phyloP scores from a whole-genome alignment of 1,139 yeast genomes.

The Sugiyamaella grinbergsii region DNA sequence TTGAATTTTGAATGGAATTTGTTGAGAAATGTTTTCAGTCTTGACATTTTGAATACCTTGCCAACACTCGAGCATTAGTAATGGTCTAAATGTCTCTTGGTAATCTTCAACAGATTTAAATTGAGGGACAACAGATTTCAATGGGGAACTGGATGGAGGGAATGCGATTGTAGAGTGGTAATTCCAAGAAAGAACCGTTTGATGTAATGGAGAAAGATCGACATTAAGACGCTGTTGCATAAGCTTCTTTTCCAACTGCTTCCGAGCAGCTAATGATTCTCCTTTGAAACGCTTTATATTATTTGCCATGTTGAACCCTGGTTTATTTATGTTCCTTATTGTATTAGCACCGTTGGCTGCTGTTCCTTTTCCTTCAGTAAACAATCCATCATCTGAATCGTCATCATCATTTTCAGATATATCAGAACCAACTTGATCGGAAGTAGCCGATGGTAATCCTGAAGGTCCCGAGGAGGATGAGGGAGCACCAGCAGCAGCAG shows the following conservation, averaged over 20 bases:
- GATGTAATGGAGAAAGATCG: constrained; percentile 73
- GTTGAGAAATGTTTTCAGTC: constrained; percentile 54
- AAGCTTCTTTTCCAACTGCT: constrained; percentile 68
- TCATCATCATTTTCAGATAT: constrained; percentile 35
- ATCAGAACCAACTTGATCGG: constrained; percentile 21
- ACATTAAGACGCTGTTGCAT: constrained; percentile 82
- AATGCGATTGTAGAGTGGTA: constrained; percentile 58
- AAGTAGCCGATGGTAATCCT: constrained; percentile 29
- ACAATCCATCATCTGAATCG: constrained; percentile 35
- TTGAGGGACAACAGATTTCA: constrained; percentile 12
- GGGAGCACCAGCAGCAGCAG: constrained; percentile 19
- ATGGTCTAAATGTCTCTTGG: constrained; percentile 68
- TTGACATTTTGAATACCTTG: constrained; percentile 79
- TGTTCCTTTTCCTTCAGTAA: constrained; percentile 28
- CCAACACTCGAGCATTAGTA: constrained; percentile 90
- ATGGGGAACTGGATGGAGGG: constrained; percentile 49
- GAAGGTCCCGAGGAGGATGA: constrained; percentile 29
- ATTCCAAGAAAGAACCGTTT: constrained; percentile 74
- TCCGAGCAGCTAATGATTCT: constrained; percentile 28
- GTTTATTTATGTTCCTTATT: constrained; percentile 26
- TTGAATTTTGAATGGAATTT: constrained; percentile 64
- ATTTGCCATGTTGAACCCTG: constrained; percentile 18
- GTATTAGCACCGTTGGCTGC: constrained; percentile 15
- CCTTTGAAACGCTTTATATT: constrained; percentile 9
- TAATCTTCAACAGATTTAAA: constrained; percentile 67